phyloP scores from a whole-genome alignment of 169 alveolate species.

The Amoebophrya sp. region DNA sequence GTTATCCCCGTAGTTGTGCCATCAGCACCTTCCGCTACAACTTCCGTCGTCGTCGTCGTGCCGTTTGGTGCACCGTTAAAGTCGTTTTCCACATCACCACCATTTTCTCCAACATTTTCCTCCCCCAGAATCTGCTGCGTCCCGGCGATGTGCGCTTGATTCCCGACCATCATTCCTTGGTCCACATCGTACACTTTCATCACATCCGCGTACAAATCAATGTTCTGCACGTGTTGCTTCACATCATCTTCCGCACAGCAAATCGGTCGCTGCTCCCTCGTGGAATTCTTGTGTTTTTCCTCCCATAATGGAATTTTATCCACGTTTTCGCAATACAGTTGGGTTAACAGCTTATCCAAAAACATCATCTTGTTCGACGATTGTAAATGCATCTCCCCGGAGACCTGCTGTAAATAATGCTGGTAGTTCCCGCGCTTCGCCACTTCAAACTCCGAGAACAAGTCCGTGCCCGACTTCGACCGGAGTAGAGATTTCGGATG shows the following conservation, averaged over 20 bases:
- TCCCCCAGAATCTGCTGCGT: not conserved
- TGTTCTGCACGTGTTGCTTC: not conserved
- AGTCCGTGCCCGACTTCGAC: slow-evolving; percentile 54
- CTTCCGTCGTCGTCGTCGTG: slow-evolving; percentile 44
- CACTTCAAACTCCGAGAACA: not conserved
- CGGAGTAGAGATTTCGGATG: slow-evolving; percentile 75
- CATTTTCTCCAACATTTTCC: no score
- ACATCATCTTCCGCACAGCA: not conserved
- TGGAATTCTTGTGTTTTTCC: not conserved
- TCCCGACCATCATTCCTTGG: not conserved
- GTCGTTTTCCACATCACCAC: slow-evolving; percentile 37
- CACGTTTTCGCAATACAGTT: slow-evolving; percentile 69
- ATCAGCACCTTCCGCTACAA: slow-evolving; percentile 38
- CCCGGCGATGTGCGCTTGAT: not conserved
- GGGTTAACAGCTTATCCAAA: slow-evolving; percentile 76
- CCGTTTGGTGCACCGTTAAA: slow-evolving; percentile 37
- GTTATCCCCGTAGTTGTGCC: no score
- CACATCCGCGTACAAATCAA: not conserved
- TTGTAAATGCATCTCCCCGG: slow-evolving; percentile 69
- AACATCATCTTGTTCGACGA: slow-evolving; percentile 73
- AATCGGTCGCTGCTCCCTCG: not conserved
- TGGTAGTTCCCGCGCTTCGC: not conserved
- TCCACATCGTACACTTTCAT: not conserved
- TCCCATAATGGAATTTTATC: not conserved
- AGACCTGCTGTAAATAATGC: not conserved